Evolutionary conservation across 306 rosid species (phyloP), one percentile per base, ranked within the genome.

Genomic region (Erythrophleum fordii): DNA sequence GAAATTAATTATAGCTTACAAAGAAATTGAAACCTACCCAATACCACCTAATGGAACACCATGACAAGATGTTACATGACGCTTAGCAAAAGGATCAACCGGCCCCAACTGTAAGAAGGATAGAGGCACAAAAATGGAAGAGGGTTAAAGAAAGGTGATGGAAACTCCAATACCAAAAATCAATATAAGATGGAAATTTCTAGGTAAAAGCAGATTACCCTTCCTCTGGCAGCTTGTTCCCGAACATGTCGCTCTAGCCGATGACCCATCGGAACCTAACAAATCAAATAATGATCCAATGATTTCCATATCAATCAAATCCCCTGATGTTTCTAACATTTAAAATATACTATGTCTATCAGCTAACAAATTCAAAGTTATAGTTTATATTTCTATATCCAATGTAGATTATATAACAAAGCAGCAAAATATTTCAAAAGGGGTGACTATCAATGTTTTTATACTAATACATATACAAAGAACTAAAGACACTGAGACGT

Each of bases 21-120:
- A 34, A 74, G 26, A 45, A 41, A 80, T 72, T 69, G 76, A 70
- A 77, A 85, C 89, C 56, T 85, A 90, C 98, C 98, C 98, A 73
- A 95, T 83, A 44, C 98, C 98, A 76, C 98, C 98, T 64, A 95
- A 76, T 70, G 98, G 98, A 69, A 92, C 88, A 53, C 92, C 97
- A 58, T 95, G 97, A 87, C 49, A 64, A 81, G 89, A 88, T 49
- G 97, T 90, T 67, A 85, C 56, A 42, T 51, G 65, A 68, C 78
- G 94, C 87, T 81, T 92, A 51, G 81, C 34, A 84, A 95, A 95
- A 68, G 95, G 97, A 91, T 95, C 83, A 5, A 92, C 86, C 60
- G 84, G 23, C 59, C 26, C 78, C 25, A 8, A 82, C 98, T 95
- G 85, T 35, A 80, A 75, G 73, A 80, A 81, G 75, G 75, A 60